Percentiles rank a stretch among this genome's conserved stretches.
Conservation (phyloP, 257 asterid species). For the Voacanga thouarsii region DNA sequence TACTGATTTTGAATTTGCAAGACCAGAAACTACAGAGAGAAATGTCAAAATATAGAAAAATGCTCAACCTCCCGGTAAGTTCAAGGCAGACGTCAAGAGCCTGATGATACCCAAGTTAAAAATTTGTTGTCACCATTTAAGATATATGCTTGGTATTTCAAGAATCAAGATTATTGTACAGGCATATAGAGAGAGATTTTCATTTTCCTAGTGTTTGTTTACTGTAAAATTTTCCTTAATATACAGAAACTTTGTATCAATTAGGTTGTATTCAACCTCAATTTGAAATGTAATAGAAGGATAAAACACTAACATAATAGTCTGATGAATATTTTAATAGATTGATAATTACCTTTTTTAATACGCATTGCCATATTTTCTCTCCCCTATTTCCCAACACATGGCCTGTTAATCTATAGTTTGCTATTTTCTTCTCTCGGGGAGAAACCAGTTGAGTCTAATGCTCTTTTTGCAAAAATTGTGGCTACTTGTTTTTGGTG, state of each 20-base stretch:
- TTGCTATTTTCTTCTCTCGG: no score
- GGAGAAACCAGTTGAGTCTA: no score
- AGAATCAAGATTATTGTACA: slow-evolving; percentile 1
- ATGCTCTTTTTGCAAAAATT: no score
- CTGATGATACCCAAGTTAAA: background rate
- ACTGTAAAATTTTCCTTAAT: background rate
- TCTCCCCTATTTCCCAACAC: no score
- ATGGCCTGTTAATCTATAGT: no score
- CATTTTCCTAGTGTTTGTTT: background rate
- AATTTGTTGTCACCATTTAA: background rate
- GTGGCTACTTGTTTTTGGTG: no score
- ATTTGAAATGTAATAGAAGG: background rate
- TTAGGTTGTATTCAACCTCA: background rate
- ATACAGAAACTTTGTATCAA: background rate
- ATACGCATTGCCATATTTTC: background rate
- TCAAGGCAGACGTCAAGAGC: slow-evolving; percentile 6
- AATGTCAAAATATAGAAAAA: background rate
- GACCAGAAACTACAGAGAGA: background rate
- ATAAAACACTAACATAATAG: background rate
- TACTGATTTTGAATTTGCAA: slow-evolving; percentile 10
- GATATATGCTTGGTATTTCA: background rate
- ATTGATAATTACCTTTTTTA: background rate
- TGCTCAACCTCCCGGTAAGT: background rate
- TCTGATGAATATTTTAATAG: background rate
- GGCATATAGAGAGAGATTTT: background rate